Percentiles rank a stretch among this genome's conserved stretches.
Evolutionary conservation across 768 basidiomycete species (phyloP).

Genomic region (Boletus tylopilopsis): DNA sequence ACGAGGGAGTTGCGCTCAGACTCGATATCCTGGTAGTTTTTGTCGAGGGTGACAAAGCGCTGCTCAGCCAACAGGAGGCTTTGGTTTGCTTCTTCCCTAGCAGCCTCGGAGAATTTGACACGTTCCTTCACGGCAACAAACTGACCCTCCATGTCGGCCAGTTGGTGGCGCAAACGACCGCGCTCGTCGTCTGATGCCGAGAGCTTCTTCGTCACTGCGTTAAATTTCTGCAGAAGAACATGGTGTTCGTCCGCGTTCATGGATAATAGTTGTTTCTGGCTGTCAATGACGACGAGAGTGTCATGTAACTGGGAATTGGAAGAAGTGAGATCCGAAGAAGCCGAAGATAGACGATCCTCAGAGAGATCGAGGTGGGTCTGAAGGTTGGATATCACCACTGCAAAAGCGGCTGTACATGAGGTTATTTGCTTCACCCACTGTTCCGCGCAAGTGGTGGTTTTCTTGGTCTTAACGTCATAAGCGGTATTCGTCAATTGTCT

Average conservation of each 20-base stretch:
- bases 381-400: conserved; percentile 39
- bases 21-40: conserved; percentile 52
- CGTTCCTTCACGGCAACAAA: conserved; percentile 31
- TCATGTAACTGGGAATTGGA: conserved; percentile 16
- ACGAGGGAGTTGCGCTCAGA: conserved; percentile 63
- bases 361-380: conserved; percentile 28
- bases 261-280: conserved; percentile 13
- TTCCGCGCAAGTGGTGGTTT: conserved; percentile 4
- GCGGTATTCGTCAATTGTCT: conserved; percentile 22
- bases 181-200: conserved; percentile 30
- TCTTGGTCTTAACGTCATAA: conserved; percentile 10
- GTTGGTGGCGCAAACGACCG: conserved; percentile 24
- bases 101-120: conserved; percentile 30
- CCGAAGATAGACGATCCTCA: conserved; percentile 9
- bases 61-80: conserved; percentile 31
- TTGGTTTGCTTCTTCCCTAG: conserved; percentile 35
- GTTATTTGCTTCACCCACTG: conserved; percentile 29
- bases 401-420: conserved; percentile 33
- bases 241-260: conserved; percentile 21
- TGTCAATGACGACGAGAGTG: conserved; percentile 16
- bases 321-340: conserved; percentile 12
- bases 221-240: conserved; percentile 31
- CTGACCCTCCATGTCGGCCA: conserved; percentile 35
- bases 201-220: conserved; percentile 31
- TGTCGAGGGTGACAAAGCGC: conserved; percentile 42